phyloP scores from a whole-genome alignment of 2,329 filamentous ascomycete genomes.

The Trichoderma atrobrunneum region DNA sequence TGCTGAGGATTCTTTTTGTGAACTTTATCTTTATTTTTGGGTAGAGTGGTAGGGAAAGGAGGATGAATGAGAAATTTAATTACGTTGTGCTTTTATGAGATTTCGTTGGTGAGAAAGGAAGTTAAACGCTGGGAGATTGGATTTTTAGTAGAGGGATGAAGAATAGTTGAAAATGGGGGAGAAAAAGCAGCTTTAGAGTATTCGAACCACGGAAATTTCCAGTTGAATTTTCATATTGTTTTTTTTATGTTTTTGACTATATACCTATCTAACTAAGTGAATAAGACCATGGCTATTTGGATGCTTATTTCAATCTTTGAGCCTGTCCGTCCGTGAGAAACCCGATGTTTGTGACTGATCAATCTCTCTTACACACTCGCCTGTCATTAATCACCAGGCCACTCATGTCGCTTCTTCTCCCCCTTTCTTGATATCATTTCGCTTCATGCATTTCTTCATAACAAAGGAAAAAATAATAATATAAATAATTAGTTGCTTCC shows the following conservation, averaged over 20 bases:
- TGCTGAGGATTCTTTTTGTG: neutral
- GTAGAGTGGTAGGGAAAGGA: neutral
- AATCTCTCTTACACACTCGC: neutral
- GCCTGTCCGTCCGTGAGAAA: neutral
- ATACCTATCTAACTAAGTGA: neutral
- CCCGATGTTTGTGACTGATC: neutral
- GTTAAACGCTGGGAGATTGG: neutral
- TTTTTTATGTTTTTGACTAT: neutral
- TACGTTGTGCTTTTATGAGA: neutral
- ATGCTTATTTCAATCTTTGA: slow-evolving; percentile 8
- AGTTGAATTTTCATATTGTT: neutral
- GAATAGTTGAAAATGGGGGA: neutral
- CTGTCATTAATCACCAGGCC: neutral
- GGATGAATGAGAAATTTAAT: neutral
- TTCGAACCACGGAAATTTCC: neutral
- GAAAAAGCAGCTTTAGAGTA: neutral
- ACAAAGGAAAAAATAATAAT: neutral
- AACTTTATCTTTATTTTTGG: neutral
- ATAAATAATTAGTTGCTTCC: neutral
- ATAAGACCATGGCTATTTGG: neutral
- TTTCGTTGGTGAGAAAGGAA: neutral
- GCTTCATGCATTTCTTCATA: neutral
- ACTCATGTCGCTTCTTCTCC: neutral
- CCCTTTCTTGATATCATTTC: neutral
- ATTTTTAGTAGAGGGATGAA: neutral